Percentiles rank a stretch among this genome's conserved stretches.
These are phyloP conservation scores for Pleoardoris graminearum DNA, from an alignment of 2,329 filamentous ascomycete genomes.

Conservation along the genomic window DNA sequence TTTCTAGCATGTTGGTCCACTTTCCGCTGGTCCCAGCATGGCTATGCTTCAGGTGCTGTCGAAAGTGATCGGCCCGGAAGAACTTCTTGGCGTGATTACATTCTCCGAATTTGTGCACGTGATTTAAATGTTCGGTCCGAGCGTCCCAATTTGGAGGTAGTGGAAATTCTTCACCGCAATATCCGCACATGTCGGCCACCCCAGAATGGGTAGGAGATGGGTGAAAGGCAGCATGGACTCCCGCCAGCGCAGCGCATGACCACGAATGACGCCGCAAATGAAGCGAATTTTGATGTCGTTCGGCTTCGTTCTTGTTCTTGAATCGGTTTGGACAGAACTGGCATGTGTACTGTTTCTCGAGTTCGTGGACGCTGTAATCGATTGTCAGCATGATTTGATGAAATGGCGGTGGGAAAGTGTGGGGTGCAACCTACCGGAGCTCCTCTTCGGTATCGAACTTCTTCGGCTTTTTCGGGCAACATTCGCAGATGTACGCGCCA, in stretches of 20 bases:
- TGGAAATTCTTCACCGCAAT: constrained; percentile 90
- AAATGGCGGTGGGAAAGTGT: constrained; percentile 33
- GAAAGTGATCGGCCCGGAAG: constrained; percentile 94
- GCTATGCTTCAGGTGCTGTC: constrained; percentile 96
- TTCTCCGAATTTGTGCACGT: constrained; percentile 93
- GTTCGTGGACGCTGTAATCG: constrained; percentile 74
- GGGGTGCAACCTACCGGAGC: constrained; percentile 67
- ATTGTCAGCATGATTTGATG: constrained; percentile 20
- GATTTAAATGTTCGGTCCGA: constrained; percentile 83
- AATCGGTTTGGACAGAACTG: constrained; percentile 91
- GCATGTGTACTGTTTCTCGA: constrained; percentile 96
- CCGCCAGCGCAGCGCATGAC: constrained; percentile 85
- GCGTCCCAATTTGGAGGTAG: constrained; percentile 88
- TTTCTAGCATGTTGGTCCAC: constrained; percentile 98
- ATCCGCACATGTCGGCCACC: constrained; percentile 81
- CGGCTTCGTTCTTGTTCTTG: constrained; percentile 98
- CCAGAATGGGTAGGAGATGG: constrained; percentile 67
- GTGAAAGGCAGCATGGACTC: constrained; percentile 81
- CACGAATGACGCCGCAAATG: constrained; percentile 92
- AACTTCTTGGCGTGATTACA: constrained; percentile 99
- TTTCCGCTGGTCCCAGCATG: constrained; percentile 95
- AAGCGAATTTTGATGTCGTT: constrained; percentile 92
- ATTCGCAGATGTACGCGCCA: constrained; percentile 78
- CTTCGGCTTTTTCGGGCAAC: constrained; percentile 95
- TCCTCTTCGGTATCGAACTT: constrained; percentile 88